Evolutionary conservation across 2,329 filamentous ascomycete genomes (phyloP).

Genomic region (Hypoxylon sp.): DNA sequence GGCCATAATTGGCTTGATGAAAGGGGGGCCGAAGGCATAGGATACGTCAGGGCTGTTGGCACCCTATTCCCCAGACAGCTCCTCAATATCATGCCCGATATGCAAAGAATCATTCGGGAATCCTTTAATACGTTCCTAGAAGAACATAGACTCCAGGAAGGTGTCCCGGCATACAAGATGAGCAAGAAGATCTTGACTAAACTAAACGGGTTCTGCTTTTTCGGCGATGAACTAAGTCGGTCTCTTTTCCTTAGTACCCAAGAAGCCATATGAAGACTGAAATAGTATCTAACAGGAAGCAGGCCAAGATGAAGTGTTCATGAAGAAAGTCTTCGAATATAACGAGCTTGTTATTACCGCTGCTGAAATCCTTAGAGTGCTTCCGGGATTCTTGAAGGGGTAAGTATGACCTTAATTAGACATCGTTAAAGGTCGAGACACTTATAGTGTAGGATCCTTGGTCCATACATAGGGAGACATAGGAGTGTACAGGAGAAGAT

Average conservation of each 20-base stretch:
- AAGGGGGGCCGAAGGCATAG: conserved; percentile 6
- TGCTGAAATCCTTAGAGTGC: conserved; percentile 1
- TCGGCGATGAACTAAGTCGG: conserved; percentile 3
- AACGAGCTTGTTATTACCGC: background rate
- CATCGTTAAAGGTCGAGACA: too few species aligned
- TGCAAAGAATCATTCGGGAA: background rate
- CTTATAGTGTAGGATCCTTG: background rate
- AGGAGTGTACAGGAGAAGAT: background rate
- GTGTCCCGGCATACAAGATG: background rate
- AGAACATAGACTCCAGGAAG: too few species aligned
- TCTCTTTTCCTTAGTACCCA: background rate
- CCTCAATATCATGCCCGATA: background rate
- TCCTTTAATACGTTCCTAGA: background rate
- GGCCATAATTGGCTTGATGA: conserved; percentile 9
- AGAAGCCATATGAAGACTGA: too few species aligned
- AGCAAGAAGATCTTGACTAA: conserved; percentile 8
- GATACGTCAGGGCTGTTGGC: conserved; percentile 1
- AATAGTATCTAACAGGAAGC: background rate
- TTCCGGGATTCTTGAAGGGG: background rate
- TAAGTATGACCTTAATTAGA: background rate
- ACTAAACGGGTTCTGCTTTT: conserved; percentile 8
- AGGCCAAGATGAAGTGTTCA: background rate
- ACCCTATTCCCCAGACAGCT: conserved; percentile 2
- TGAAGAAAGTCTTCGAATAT: conserved; percentile 2
- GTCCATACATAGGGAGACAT: background rate